phyloP scores from a whole-genome alignment of 345 rosid species.

The Melaleuca alternifolia region DNA sequence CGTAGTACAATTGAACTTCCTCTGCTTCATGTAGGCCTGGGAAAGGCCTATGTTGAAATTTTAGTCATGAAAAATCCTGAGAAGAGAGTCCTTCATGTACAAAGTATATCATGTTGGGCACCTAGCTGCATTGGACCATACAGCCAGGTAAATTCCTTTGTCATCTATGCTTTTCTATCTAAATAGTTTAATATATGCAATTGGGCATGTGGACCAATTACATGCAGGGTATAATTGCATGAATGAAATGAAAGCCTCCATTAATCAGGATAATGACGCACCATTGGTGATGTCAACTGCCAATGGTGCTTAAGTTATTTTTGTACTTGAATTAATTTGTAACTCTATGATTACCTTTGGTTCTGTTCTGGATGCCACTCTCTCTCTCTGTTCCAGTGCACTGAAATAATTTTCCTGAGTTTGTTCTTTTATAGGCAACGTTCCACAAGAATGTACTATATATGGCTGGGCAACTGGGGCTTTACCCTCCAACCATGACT shows the following conservation, averaged over 20 bases:
- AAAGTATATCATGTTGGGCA: constrained; percentile 96
- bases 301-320: background rate
- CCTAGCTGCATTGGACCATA: constrained; percentile 99
- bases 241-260: background rate
- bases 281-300: background rate
- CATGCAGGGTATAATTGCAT: background rate
- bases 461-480: constrained; percentile 98
- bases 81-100: constrained; percentile 92
- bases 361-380: background rate
- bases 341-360: background rate
- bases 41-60: constrained; percentile 76
- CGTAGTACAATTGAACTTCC: constrained; percentile 94
- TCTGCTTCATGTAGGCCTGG: constrained; percentile 55
- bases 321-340: background rate
- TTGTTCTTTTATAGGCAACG: constrained; percentile 53
- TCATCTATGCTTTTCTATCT: background rate
- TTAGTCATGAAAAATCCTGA: constrained; percentile 55
- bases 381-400: background rate
- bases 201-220: background rate
- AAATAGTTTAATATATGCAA: background rate
- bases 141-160: constrained; percentile 52
- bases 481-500: constrained; percentile 83
- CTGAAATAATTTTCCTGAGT: background rate
- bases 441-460: constrained; percentile 69
- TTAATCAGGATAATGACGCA: background rate